Evolutionary conservation across 1,139 yeast species (phyloP).

Genomic region (Groenewaldozyma auringiensis): DNA sequence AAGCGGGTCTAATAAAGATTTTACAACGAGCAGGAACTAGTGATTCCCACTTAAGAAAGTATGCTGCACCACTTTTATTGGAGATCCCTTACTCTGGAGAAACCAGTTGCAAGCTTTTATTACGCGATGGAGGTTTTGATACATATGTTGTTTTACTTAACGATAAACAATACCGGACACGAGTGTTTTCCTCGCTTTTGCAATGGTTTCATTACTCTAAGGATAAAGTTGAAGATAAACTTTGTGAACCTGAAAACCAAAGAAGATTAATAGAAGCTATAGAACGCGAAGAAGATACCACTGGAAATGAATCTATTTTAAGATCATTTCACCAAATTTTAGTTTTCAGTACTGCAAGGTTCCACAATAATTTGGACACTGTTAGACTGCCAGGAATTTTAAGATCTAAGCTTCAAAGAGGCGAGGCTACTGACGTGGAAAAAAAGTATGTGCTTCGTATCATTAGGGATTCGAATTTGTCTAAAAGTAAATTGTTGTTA

Average conservation of each 20-base stretch:
- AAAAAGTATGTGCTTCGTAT: background rate
- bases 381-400: background rate
- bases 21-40: constrained; percentile 16
- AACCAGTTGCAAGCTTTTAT: constrained; percentile 27
- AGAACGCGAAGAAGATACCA: background rate
- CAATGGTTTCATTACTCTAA: background rate
- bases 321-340: background rate
- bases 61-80: constrained; percentile 54
- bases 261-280: background rate
- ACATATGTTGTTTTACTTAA: background rate
- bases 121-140: background rate
- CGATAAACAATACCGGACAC: background rate
- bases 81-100: constrained; percentile 46
- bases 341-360: background rate
- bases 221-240: background rate
- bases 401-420: background rate
- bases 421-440: background rate
- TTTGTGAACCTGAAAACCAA: background rate
- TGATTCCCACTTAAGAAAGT: constrained; percentile 51
- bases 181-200: background rate
- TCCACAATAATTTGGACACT: background rate
- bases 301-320: background rate
- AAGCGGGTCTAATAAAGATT: constrained; percentile 21
- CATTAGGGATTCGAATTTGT: background rate
- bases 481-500: constrained; percentile 15